Evolutionary conservation across 495 filamentous ascomycete genomes (phyloP), one percentile per base, ranked within the genome.

Genomic region (Physcia stellaris): DNA sequence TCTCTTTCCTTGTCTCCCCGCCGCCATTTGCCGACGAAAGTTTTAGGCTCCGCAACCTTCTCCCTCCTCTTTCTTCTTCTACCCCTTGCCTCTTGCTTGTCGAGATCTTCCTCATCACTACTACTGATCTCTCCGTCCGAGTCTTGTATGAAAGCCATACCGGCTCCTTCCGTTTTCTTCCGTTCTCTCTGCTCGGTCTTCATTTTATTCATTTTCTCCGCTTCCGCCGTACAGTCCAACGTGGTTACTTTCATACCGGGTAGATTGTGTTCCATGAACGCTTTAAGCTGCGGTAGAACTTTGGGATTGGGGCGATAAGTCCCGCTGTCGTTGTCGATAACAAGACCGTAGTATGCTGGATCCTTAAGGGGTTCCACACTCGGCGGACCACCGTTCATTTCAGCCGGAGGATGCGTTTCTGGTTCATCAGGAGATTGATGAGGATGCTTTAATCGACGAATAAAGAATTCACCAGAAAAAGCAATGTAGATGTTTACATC

Each of bases 281-380:
- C 47, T 22, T 74, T 69, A 6, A 96, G 62, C 1, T 77, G 50
- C 0, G 81, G 80, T 6, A 96, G 69, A 4, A 79, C 61, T 5
- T 75, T 67, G 19, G 77, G 73, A 45, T 86, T 84, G 0, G 88
- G 88, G 0, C 88, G 74, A 54, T 96, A 96, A 0, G 88, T 96
- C 11, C 88, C 88, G 48, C 74, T 81, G 56, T 93, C 87, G 43
- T 96, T 96, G 61, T 96, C 88, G 48, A 96, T 94, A 36, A 90
- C 67, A 3, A 96, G 71, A 51, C 90, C 79, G 50, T 93, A 96
- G 48, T 79, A 65, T 1, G 60, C 46, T 0, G 83, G 81, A 40
- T 85, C 67, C n/a, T 66, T 55, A 11, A 54, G 48, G 0, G 61
- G 52, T 6, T 65, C 57, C 6, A 62, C 55, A 0, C 55, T 55